Evolutionary conservation across 78 protist species (phyloP), one percentile per base, ranked within the genome.

Genomic region (Creolimax fragrantissima): DNA sequence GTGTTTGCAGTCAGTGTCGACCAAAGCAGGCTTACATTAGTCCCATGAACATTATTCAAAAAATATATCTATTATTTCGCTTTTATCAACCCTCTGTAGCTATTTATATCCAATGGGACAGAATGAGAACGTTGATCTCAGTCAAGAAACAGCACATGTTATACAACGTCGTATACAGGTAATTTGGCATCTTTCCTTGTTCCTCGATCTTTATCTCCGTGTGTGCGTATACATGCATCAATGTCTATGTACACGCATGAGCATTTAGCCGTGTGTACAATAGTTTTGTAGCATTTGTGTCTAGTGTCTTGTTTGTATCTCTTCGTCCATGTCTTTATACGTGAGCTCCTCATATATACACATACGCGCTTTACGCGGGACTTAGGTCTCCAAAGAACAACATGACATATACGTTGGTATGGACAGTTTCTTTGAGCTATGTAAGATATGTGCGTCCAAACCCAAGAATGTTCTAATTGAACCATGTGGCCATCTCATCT

Each of bases 401-500:
- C 37, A 35, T 11, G 89, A 85, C 44, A 5, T 85, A 6, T 85
- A 85, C 44, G 32, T 5, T 11, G 45, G 37, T 5, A 85, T 85
- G 32, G 89, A 85, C 44, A 85, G 44, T 32, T 37, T 39, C 7
- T 85, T 85, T 2, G 89, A 85, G 44, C 11, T 85, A 45, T 85
- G 89, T 45, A 85, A 85, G 7, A 85, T 85, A 17, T 85, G 89
- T 45, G 43, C 32, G n/a, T 5, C 7, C 44, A 85, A 35, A 2
- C 5, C 45, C 44, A 85, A 85, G 45, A 24, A 39, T 45, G 44
- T 85, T 7, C 44, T 32, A 36, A 85, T 85, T 4, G 89, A 85
- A 39, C 89, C 89, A 36, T 85, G 89, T 11, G 89, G 89, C 6
- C 89, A 85, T 39, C 89, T 85, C 41, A 32, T 85, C 7, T 85